Evolutionary conservation across 805 yeast genomes (phyloP).

Genomic region (Candida qinlingensis): DNA sequence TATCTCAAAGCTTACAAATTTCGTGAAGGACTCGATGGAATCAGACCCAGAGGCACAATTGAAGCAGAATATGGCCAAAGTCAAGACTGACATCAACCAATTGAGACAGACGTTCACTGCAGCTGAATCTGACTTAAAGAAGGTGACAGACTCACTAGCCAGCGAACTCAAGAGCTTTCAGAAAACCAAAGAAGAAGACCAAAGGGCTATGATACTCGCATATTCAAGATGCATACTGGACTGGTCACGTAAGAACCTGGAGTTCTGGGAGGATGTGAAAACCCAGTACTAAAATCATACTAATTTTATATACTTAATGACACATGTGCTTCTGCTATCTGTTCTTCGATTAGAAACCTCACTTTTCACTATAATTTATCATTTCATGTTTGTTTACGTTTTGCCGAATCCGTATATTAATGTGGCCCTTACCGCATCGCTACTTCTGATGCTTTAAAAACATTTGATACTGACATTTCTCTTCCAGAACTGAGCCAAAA

Average conservation of each 20-base stretch:
- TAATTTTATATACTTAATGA: neutral
- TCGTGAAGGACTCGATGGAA: conserved; percentile 57
- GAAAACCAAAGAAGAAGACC: conserved; percentile 42
- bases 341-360: no score
- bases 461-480: neutral
- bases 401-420: conserved; percentile 13
- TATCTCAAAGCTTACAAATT: conserved; percentile 42
- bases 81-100: conserved; percentile 39
- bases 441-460: neutral
- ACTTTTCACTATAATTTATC: neutral
- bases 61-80: conserved; percentile 42
- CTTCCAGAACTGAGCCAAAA: neutral
- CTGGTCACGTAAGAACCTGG: conserved; percentile 66
- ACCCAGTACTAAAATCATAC: conserved; percentile 1
- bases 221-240: conserved; percentile 52
- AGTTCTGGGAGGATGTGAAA: conserved; percentile 62
- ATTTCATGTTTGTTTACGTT: conserved; percentile 13
- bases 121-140: conserved; percentile 47
- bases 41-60: conserved; percentile 63
- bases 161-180: conserved; percentile 42
- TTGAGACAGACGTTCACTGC: conserved; percentile 46
- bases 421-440: conserved; percentile 1
- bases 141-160: conserved; percentile 40
- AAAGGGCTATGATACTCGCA: conserved; percentile 45
- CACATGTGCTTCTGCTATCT: no score